phyloP scores from a whole-genome alignment of 2,329 filamentous ascomycete genomes.

The Cercospora zeina region DNA sequence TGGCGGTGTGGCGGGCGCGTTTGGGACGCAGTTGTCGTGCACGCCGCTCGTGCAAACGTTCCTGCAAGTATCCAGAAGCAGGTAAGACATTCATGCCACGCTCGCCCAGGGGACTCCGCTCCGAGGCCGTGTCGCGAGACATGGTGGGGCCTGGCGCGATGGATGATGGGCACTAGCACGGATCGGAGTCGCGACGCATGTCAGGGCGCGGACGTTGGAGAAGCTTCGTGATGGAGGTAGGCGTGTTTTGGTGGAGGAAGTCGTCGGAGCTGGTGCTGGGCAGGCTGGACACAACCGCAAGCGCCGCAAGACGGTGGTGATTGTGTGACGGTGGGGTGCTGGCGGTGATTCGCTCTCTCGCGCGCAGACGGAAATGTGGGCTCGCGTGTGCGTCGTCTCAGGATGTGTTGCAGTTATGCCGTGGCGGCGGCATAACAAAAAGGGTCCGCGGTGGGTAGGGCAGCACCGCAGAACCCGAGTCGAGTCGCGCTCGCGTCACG shows the following conservation, averaged over 20 bases:
- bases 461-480: too few relatives aligned
- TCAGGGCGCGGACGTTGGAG: not conserved
- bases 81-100: conserved; percentile 32
- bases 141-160: conserved; percentile 17
- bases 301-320: conserved; percentile 16
- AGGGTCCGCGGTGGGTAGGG: not conserved
- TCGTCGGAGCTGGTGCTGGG: not conserved
- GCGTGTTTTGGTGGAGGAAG: conserved; percentile 10
- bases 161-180: not conserved
- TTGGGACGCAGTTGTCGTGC: conserved; percentile 36
- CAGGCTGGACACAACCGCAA: conserved; percentile 10
- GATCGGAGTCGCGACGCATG: conserved; percentile 9
- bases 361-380: not conserved
- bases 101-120: conserved; percentile 24
- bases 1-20: conserved; percentile 40
- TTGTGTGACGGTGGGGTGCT: conserved; percentile 17
- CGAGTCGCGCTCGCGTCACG: not conserved
- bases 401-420: conserved; percentile 7
- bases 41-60: conserved; percentile 40
- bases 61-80: conserved; percentile 41
- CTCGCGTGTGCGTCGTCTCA: conserved; percentile 7
- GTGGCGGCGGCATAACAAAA: not conserved
- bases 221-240: not conserved
- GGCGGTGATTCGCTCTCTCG: conserved; percentile 18
- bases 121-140: conserved; percentile 21